Conservation (phyloP, 768 basidiomycete genomes). For the Tricholoma sp. region DNA sequence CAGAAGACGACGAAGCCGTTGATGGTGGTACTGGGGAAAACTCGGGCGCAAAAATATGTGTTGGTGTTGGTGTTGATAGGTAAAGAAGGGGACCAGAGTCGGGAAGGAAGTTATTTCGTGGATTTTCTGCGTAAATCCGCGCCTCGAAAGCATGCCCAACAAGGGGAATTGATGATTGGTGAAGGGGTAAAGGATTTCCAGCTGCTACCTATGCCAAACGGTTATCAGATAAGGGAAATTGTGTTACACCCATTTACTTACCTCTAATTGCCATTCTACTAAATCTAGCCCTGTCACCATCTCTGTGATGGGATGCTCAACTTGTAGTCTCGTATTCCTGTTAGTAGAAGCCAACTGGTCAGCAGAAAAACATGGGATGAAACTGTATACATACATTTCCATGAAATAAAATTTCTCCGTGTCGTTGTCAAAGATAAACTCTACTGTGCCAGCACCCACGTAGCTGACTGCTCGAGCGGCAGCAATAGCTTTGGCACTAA, state of each 20-base stretch:
- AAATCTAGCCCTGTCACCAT: constrained; percentile 94
- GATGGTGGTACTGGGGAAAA: constrained; percentile 22
- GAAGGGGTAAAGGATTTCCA: constrained; percentile 78
- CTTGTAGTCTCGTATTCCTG: constrained; percentile 83
- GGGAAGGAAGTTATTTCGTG: constrained; percentile 87
- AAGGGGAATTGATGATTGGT: constrained; percentile 74
- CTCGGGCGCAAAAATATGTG: constrained; percentile 59
- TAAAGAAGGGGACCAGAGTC: constrained; percentile 82
- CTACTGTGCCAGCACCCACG: constrained; percentile 90
- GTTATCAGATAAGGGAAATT: background rate
- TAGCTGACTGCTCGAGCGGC: constrained; percentile 93
- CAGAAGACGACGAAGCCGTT: constrained; percentile 18
- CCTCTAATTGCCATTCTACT: constrained; percentile 93
- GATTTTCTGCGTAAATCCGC: constrained; percentile 93
- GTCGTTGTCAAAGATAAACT: constrained; percentile 95
- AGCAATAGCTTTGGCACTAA: constrained; percentile 83
- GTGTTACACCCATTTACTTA: constrained; percentile 16
- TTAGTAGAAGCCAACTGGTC: background rate
- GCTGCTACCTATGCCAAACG: constrained; percentile 60
- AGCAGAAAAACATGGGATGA: background rate
- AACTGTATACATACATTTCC: constrained; percentile 67
- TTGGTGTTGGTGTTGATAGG: constrained; percentile 74
- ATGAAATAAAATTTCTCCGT: constrained; percentile 87
- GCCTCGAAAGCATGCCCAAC: constrained; percentile 94
- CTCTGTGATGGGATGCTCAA: constrained; percentile 91